A percentile compares a stretch with the other conserved stretches of the same genome.
phyloP scores from a whole-genome alignment of 2,329 filamentous ascomycete species.

The Pseudogymnoascus sp. region DNA sequence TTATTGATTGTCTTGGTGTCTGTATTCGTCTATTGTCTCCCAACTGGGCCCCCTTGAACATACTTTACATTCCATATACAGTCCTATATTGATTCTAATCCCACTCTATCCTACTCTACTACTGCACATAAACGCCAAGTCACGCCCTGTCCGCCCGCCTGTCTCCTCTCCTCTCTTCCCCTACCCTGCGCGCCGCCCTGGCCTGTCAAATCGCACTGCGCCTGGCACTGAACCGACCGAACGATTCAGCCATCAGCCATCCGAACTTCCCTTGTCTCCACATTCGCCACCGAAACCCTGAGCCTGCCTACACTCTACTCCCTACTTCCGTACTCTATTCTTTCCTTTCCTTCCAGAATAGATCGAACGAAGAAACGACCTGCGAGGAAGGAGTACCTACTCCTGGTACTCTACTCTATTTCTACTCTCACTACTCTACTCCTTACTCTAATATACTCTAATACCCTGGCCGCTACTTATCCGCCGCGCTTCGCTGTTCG shows the following conservation, averaged over 20 bases:
- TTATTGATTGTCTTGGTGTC: neutral
- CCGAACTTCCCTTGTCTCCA: neutral
- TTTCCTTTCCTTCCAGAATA: neutral
- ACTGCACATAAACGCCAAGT: neutral
- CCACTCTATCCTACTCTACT: neutral
- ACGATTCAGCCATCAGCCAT: neutral
- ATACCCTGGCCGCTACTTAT: neutral
- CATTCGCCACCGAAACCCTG: neutral
- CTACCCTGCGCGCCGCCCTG: neutral
- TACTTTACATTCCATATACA: neutral
- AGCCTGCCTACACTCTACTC: neutral
- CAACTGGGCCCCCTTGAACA: neutral
- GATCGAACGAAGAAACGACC: neutral
- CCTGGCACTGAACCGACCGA: neutral
- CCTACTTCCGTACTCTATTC: neutral
- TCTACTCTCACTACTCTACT: neutral
- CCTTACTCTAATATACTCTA: neutral
- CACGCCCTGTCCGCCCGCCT: neutral
- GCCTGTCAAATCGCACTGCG: neutral
- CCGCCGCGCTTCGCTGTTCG: neutral
- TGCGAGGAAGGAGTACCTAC: neutral
- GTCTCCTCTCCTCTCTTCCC: neutral
- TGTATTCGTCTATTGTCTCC: neutral
- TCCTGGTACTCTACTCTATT: neutral
- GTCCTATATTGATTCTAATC: no score